Evolutionary conservation across 371 early-diverging fungal genomes (phyloP).

Genomic region (Capillidium heterosporum): DNA sequence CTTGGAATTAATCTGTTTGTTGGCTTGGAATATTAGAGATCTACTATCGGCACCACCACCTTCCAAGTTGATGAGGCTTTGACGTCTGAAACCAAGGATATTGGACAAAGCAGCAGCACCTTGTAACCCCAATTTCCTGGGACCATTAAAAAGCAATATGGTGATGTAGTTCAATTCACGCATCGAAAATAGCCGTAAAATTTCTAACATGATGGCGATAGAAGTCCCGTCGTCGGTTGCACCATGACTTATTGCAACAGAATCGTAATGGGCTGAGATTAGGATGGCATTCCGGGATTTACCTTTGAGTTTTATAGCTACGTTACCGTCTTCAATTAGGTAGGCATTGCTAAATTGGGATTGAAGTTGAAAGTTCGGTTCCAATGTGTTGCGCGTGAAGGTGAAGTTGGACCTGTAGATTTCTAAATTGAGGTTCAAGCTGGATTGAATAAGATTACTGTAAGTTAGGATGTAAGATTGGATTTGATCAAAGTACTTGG

Average conservation of each 20-base stretch:
- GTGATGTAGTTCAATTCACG: neutral
- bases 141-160: neutral
- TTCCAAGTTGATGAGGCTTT: neutral
- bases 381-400: no score
- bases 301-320: no score
- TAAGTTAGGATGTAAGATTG: no score
- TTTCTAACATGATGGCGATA: neutral
- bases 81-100: neutral
- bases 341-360: no score
- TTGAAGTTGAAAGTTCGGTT: no score
- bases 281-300: no score
- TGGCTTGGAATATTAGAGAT: neutral
- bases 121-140: neutral
- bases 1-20: constrained; percentile 20
- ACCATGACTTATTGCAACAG: neutral
- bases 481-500: no score
- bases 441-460: no score
- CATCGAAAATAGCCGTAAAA: neutral
- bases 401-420: no score
- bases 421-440: no score
- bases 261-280: neutral
- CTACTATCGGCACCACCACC: neutral
- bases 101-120: neutral
- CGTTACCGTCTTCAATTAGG: no score
- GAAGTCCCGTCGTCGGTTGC: neutral